Evolutionary conservation across 495 filamentous ascomycete genomes (phyloP), one percentile per base, ranked within the genome.

Genomic region (Elaphomyces granulatus): DNA sequence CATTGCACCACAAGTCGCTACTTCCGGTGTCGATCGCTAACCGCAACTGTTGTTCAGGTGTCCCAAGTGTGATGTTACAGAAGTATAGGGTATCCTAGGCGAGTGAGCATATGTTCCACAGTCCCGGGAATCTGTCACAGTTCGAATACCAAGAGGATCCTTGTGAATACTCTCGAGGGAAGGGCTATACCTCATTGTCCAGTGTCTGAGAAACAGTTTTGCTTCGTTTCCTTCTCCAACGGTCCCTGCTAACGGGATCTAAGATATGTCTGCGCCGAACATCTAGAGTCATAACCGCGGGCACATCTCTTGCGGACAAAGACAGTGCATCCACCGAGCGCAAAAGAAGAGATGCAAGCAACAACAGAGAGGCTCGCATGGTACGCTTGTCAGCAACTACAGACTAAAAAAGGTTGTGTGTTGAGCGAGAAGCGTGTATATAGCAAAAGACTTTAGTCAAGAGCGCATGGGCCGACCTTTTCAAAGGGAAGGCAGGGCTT

Each of bases 1-100:
- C 73, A 56, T 92, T 90, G 17, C 78, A 74, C 87, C 87, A 95
- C 2, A 94, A 59, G 60, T 96, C 87, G 48, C 83, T 90, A 53
- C 84, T 92, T 19, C 83, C 83, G 8, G 83, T 90, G 48, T 90
- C 83, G 38, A 90, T 50, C 44, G 83, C 75, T 51, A 88, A 50
- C 16, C 73, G 66, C n/a, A 87, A 37, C 3, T 47, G 57, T 47
- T 78, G 77, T 15, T 67, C 47, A 15, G 82, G 83, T 14, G 83
- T 85, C 26, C 83, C 83, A 43, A 90, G 48, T 8, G 73, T 78
- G 28, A 74, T 63, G 52, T 84, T 84, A 42, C 76, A 70, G 51
- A 75, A 80, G 50, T 90, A 90, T 12, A 83, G 60, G 0, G 53
- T 59, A 54, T 64, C 47, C 62, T 66, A 8, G 15, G 26, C 3